Percentiles rank a stretch among this genome's conserved stretches.
Conservation (phyloP, 306 rosid genomes). For the Herpetospermum pedunculosum region DNA sequence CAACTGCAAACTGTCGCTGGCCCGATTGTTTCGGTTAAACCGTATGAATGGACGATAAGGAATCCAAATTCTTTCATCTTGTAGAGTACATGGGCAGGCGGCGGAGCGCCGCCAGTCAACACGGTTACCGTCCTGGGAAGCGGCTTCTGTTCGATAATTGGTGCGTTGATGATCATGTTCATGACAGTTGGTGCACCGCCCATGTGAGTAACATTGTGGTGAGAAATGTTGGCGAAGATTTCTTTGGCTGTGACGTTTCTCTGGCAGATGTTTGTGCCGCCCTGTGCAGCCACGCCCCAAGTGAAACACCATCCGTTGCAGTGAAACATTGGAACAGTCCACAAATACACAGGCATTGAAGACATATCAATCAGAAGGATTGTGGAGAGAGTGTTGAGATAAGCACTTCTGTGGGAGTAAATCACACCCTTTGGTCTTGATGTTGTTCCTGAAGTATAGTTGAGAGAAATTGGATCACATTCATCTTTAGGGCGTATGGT, state of each 20-base stretch:
- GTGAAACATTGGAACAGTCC: slow-evolving; percentile 69
- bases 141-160: not conserved
- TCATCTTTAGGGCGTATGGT: slow-evolving; percentile 36
- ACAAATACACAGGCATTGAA: slow-evolving; percentile 38
- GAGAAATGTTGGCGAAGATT: slow-evolving; percentile 23
- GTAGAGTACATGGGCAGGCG: not conserved
- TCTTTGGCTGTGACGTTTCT: slow-evolving; percentile 30
- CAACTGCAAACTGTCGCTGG: not conserved
- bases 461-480: slow-evolving; percentile 47
- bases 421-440: slow-evolving; percentile 66
- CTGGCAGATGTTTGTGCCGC: slow-evolving; percentile 50
- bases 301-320: slow-evolving; percentile 62
- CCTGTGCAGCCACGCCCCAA: slow-evolving; percentile 58
- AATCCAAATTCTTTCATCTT: not conserved
- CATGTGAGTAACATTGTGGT: slow-evolving; percentile 46
- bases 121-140: not conserved
- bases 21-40: slow-evolving; percentile 9
- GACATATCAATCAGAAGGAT: slow-evolving; percentile 19
- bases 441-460: slow-evolving; percentile 65
- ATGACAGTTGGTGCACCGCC: slow-evolving; percentile 66
- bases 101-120: not conserved
- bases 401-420: slow-evolving; percentile 37
- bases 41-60: not conserved
- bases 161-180: slow-evolving; percentile 35
- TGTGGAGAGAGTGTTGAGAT: slow-evolving; percentile 12